Conservation (phyloP, 371 early-diverging fungal species). For the Mucor indicus region DNA sequence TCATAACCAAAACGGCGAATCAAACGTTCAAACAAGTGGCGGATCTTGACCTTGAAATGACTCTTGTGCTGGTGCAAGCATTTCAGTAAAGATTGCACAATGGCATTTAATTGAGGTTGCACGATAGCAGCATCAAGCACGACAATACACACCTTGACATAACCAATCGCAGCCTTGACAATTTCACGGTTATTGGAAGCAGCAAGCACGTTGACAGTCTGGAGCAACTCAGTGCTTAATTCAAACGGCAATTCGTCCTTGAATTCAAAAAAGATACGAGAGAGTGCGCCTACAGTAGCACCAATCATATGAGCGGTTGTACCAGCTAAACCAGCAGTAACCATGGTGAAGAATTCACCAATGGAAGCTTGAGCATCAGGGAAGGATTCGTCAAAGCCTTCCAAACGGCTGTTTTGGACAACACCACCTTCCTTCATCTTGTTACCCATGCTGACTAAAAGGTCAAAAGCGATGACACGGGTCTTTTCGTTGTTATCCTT, state of each 20-base stretch:
- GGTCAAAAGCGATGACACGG: slow-evolving; percentile 79
- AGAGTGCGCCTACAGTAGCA: slow-evolving; percentile 83
- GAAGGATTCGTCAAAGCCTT: slow-evolving; percentile 53
- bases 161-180: slow-evolving; percentile 87
- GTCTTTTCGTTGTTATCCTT: slow-evolving; percentile 94
- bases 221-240: slow-evolving; percentile 63
- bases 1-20: slow-evolving; percentile 82
- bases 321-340: slow-evolving; percentile 92
- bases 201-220: slow-evolving; percentile 74
- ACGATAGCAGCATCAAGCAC: slow-evolving; percentile 68
- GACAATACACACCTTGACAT: slow-evolving; percentile 91
- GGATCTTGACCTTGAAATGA: slow-evolving; percentile 86
- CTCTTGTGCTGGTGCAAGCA: slow-evolving; percentile 86
- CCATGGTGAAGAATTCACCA: slow-evolving; percentile 79
- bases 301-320: slow-evolving; percentile 90
- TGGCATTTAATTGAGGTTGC: slow-evolving; percentile 60
- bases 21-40: slow-evolving; percentile 92
- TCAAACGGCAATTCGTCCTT: slow-evolving; percentile 57
- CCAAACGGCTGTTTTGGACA: slow-evolving; percentile 51
- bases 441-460: slow-evolving; percentile 83
- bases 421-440: slow-evolving; percentile 81
- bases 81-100: slow-evolving; percentile 67
- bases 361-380: slow-evolving; percentile 55
- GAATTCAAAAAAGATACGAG: slow-evolving; percentile 90
- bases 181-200: slow-evolving; percentile 85